Evolutionary conservation across 1,284 basidiomycete genomes (phyloP).

Genomic region (Mrakiaceae sp.): DNA sequence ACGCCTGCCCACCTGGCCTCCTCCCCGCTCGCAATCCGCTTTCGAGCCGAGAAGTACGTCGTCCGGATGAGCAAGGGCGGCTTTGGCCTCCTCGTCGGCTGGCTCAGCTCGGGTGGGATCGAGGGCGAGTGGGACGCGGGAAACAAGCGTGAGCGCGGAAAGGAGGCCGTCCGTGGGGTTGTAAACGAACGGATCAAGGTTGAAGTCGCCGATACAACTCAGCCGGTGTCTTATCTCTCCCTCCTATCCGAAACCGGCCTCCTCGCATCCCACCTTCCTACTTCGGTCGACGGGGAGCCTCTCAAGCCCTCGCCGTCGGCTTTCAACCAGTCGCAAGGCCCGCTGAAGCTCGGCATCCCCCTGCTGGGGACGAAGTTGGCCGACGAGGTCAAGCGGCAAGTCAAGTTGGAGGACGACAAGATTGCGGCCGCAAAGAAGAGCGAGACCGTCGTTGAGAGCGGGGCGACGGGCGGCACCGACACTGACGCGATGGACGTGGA

Average conservation of each 20-base stretch:
- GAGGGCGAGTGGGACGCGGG: conserved; percentile 63
- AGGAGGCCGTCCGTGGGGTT: conserved; percentile 72
- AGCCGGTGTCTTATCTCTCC: conserved; percentile 48
- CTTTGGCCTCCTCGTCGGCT: conserved; percentile 83
- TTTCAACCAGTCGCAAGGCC: conserved; percentile 60
- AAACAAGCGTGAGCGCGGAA: conserved; percentile 49
- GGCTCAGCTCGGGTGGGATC: conserved; percentile 81
- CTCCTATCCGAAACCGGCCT: conserved; percentile 49
- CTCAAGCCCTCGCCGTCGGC: conserved; percentile 47
- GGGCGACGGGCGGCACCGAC: neutral
- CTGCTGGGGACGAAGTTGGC: conserved; percentile 67
- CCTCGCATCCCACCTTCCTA: conserved; percentile 55
- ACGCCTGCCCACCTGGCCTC: conserved; percentile 75
- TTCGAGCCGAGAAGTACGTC: conserved; percentile 81
- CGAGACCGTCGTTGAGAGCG: neutral
- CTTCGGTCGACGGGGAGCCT: conserved; percentile 24
- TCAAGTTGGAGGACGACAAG: neutral
- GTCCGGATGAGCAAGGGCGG: conserved; percentile 85
- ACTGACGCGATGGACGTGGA: conserved; percentile 3
- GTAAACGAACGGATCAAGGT: conserved; percentile 88
- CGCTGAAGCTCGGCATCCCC: conserved; percentile 70
- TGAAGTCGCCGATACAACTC: conserved; percentile 66
- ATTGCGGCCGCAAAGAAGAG: neutral
- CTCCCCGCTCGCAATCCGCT: conserved; percentile 71
- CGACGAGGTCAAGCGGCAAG: conserved; percentile 45